phyloP scores from a whole-genome alignment of 2,329 filamentous ascomycete genomes.

The Botrytis medusae region DNA sequence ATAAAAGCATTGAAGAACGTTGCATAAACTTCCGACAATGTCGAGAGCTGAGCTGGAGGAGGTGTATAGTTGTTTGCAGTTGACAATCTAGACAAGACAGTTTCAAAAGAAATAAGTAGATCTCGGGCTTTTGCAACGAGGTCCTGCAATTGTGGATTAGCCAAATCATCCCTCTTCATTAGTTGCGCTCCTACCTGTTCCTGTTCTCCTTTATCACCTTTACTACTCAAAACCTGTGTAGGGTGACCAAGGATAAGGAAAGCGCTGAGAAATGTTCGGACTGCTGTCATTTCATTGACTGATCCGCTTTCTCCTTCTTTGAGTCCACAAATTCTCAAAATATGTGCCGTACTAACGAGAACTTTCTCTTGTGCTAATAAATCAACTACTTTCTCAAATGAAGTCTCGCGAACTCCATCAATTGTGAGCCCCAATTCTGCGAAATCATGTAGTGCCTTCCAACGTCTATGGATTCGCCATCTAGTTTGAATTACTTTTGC shows the following conservation, averaged over 20 bases:
- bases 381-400: conserved; percentile 72
- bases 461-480: conserved; percentile 63
- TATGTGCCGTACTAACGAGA: conserved; percentile 61
- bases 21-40: conserved; percentile 67
- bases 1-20: conserved; percentile 78
- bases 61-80: conserved; percentile 66
- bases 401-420: conserved; percentile 66
- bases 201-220: conserved; percentile 58
- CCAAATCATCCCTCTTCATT: conserved; percentile 53
- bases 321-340: conserved; percentile 69
- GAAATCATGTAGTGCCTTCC: conserved; percentile 64
- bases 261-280: conserved; percentile 75
- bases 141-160: conserved; percentile 65
- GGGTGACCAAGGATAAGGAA: conserved; percentile 80
- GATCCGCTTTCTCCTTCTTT: conserved; percentile 63
- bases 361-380: conserved; percentile 67
- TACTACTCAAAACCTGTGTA: conserved; percentile 73
- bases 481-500: conserved; percentile 66
- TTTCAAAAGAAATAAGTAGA: conserved; percentile 75
- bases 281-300: conserved; percentile 66
- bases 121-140: conserved; percentile 77
- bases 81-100: conserved; percentile 65
- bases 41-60: conserved; percentile 59
- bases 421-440: conserved; percentile 66
- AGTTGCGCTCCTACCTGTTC: conserved; percentile 55